A percentile compares a stretch with the other conserved stretches of the same genome.
phyloP scores from a whole-genome alignment of 805 yeast genomes.

The Blastobotrys mokoenaii region DNA sequence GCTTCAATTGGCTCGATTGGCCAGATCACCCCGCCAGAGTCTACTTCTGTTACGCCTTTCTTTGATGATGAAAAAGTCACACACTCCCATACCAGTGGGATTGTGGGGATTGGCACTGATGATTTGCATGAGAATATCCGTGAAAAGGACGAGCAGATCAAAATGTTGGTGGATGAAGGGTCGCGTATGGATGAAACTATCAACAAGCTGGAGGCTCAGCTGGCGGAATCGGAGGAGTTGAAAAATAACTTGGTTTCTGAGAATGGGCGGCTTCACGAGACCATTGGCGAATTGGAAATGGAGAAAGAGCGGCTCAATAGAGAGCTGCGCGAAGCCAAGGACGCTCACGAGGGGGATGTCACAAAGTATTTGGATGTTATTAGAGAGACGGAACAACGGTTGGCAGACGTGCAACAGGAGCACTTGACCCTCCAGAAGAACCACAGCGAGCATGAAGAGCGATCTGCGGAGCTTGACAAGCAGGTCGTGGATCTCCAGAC shows the following conservation, averaged over 20 bases:
- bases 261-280: conserved; percentile 23
- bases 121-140: conserved; percentile 8
- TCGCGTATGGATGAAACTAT: conserved; percentile 38
- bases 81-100: neutral
- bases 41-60: neutral
- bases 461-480: neutral
- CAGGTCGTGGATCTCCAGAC: neutral
- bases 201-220: conserved; percentile 21
- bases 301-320: conserved; percentile 2
- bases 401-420: conserved; percentile 2
- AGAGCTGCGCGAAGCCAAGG: conserved; percentile 1
- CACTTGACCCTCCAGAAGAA: conserved; percentile 2
- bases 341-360: neutral
- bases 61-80: neutral
- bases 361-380: conserved; percentile 1
- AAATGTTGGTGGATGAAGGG: conserved; percentile 38
- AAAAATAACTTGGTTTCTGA: conserved; percentile 21
- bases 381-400: neutral
- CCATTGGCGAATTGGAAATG: conserved; percentile 19
- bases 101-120: neutral
- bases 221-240: conserved; percentile 20
- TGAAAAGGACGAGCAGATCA: conserved; percentile 36
- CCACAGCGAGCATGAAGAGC: neutral
- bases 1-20: neutral
- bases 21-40: conserved; percentile 7